A percentile compares a stretch with the other conserved stretches of the same genome.
Evolutionary conservation across 768 basidiomycete genomes (phyloP).

Genomic region (Crucibulum laeve): DNA sequence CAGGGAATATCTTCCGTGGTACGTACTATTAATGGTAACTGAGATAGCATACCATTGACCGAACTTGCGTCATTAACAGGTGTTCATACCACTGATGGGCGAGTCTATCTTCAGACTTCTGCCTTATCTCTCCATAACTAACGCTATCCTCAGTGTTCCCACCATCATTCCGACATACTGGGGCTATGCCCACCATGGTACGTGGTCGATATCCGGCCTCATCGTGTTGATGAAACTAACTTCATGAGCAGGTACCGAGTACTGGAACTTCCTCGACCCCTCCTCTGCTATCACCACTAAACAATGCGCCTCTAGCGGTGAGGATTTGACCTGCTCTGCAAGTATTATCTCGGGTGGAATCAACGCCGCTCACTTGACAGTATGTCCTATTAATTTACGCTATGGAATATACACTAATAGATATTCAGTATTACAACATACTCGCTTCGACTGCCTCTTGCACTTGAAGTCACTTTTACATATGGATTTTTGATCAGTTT

Average conservation of each 20-base stretch:
- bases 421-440: too few relatives aligned
- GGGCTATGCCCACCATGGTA: constrained; percentile 13
- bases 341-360: constrained; percentile 17
- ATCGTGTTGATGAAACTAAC: neutral
- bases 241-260: constrained; percentile 16
- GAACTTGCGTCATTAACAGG: neutral
- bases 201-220: neutral
- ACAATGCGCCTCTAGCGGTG: constrained; percentile 18
- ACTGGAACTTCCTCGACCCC: constrained; percentile 19
- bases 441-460: too few relatives aligned
- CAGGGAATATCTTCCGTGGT: constrained; percentile 12
- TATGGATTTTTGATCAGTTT: too few relatives aligned
- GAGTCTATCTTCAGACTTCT: neutral
- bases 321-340: constrained; percentile 21
- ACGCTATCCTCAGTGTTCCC: constrained; percentile 6
- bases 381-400: constrained; percentile 3
- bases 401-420: too few relatives aligned
- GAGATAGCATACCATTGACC: neutral
- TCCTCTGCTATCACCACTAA: constrained; percentile 14
- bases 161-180: constrained; percentile 7
- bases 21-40: too few relatives aligned
- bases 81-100: constrained; percentile 12
- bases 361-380: constrained; percentile 15
- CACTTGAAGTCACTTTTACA: too few relatives aligned
- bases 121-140: neutral